These are phyloP conservation scores for Capsella bursapastoris DNA, from an alignment of 345 rosid genomes.

Conservation along the genomic window DNA sequence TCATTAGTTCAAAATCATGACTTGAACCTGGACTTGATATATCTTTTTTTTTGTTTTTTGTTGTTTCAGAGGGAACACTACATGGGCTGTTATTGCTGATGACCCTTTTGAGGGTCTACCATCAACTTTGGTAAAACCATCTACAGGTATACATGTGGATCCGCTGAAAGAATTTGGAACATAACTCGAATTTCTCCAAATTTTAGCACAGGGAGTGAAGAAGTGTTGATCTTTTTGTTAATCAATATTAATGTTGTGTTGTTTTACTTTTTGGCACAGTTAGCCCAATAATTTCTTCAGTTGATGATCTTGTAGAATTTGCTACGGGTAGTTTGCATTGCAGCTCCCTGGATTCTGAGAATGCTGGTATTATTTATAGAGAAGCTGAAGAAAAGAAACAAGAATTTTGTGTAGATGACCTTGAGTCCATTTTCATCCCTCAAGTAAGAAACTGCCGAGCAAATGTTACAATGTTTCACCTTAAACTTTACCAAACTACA, in stretches of 20 bases:
- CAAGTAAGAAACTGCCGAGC: background rate
- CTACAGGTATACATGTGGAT: no score
- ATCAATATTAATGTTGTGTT: no score
- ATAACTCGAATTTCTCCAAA: no score
- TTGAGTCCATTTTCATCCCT: background rate
- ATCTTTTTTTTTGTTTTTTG: no score
- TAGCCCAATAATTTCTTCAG: background rate
- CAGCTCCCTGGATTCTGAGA: background rate
- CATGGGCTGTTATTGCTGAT: no score
- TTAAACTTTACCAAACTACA: background rate
- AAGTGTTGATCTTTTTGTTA: no score
- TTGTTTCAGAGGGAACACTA: no score
- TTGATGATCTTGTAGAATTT: background rate
- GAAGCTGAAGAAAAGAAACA: constrained; percentile 1
- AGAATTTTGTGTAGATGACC: background rate
- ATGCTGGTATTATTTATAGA: background rate
- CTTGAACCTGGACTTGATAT: background rate
- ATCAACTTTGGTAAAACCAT: no score
- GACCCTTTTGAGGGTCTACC: no score
- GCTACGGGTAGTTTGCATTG: background rate
- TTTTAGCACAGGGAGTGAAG: no score
- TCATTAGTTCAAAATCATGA: background rate
- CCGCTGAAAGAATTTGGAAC: no score
- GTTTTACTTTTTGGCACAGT: no score
- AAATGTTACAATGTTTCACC: background rate